A percentile compares a stretch with the other conserved stretches of the same genome.
These are phyloP conservation scores for Alternaria viburni DNA, from an alignment of 2,329 filamentous ascomycete genomes.

Conservation along the genomic window DNA sequence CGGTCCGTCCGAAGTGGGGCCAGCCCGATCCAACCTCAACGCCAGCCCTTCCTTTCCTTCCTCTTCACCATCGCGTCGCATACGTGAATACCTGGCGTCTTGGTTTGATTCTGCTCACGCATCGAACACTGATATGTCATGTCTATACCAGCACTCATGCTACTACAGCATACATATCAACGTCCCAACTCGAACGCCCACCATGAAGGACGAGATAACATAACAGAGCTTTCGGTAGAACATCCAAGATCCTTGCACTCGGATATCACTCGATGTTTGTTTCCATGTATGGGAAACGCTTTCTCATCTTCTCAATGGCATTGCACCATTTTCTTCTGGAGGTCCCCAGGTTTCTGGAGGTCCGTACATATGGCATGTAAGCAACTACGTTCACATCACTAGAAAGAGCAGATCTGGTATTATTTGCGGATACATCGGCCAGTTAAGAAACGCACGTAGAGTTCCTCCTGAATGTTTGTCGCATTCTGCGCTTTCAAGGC, in stretches of 20 bases:
- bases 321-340: not conserved
- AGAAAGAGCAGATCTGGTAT: not conserved
- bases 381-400: not conserved
- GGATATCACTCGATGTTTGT: not conserved
- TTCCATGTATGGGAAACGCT: not conserved
- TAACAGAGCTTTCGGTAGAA: not conserved
- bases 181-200: not conserved
- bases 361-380: not conserved
- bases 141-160: not conserved
- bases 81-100: not conserved
- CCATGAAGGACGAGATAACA: not conserved
- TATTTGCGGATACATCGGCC: fast-evolving
- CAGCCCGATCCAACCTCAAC: not conserved
- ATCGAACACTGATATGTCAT: not conserved
- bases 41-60: not conserved
- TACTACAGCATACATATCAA: not conserved
- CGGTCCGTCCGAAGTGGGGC: not conserved
- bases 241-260: not conserved
- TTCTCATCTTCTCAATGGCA: fast-evolving
- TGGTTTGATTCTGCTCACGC: fast-evolving
- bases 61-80: not conserved
- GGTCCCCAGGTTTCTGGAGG: not conserved
- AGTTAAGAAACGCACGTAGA: not conserved
- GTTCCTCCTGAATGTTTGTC: not conserved
- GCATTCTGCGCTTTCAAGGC: not conserved